These are phyloP conservation scores for Amaranthus hypochondriacus DNA, from an alignment of 148 eudicot species.

Conservation along the genomic window DNA sequence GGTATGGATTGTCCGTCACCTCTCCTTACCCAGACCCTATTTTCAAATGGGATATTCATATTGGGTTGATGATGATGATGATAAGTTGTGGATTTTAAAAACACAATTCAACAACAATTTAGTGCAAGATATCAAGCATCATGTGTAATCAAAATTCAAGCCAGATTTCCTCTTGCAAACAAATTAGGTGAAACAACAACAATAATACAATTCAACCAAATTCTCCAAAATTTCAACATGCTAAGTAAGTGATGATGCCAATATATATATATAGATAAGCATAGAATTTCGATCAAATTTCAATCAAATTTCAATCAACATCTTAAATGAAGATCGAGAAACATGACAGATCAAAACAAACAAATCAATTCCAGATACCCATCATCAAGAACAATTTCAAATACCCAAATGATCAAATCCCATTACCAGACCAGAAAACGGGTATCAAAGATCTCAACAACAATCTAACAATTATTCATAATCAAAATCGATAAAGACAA, in stretches of 20 bases:
- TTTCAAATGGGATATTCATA: no score
- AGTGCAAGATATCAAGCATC: background rate
- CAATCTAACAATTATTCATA: background rate
- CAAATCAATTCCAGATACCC: background rate
- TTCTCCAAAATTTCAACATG: background rate
- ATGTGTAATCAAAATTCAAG: no score
- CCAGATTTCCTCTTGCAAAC: background rate
- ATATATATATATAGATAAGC: background rate
- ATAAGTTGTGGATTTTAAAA: background rate
- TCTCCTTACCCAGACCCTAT: no score
- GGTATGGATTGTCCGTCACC: no score
- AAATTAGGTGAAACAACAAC: background rate
- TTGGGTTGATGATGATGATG: no score
- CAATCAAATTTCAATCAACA: background rate
- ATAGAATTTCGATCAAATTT: background rate
- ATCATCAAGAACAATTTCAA: background rate
- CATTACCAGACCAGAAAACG: background rate
- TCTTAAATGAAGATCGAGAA: constrained; percentile 1
- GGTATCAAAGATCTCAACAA: constrained; percentile 8
- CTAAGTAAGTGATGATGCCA: background rate
- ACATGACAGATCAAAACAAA: constrained; percentile 14
- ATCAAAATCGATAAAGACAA: background rate
- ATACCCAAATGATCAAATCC: constrained; percentile 14
- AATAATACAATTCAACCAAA: background rate
- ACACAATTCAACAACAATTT: background rate